Evolutionary conservation across 495 filamentous ascomycete genomes (phyloP), one percentile per base, ranked within the genome.

Genomic region (Xylaria sp.): DNA sequence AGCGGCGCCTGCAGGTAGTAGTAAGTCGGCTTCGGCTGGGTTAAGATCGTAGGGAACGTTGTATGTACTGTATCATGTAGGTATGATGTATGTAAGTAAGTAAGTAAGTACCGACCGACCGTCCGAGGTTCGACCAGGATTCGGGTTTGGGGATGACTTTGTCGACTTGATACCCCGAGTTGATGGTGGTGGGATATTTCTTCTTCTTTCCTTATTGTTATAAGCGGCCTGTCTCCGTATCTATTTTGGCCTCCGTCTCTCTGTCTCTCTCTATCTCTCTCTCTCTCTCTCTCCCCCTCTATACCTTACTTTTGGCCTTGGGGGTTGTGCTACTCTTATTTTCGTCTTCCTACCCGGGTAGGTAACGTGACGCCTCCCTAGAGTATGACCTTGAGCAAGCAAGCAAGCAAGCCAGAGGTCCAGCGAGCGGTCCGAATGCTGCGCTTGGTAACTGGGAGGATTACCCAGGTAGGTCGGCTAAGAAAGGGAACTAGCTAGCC

Each of bases 381-480:
- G 21, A 33, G 40, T 11, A 63, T 67, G 33, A 26, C 43, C 67
- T 26, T 24, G n/a, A 57, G 50, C 31, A 37, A 8, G 3, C 4
- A n/a, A n/a, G 8, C 35, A 37, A 37, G 35, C 35, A 70, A 59
- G 46, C 46, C 46, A 70, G 37, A n/a, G 46, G 37, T 55, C 67
- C 53, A 53, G 58, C 59, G 26, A 46, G 69, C 69, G 69, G 69
- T 55, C 69, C 69, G 69, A 71, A 65, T 71, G 48, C 59, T 66
- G 61, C 31, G 63, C 69, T 71, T 71, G 69, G 69, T 17, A 57
- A 26, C 24, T 71, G 61, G 50, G 58, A 71, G 61, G 52, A 66
- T 71, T 59, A 59, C 57, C 57, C 21, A 71, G 61, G 67, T 69
- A 69, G 67, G 61, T 71, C 61, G 69, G 69, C 61, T 71, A 65